Percentiles rank a stretch among this genome's conserved stretches.
phyloP scores from a whole-genome alignment of 192 early-diverging fungal species.

The Podila epigama region DNA sequence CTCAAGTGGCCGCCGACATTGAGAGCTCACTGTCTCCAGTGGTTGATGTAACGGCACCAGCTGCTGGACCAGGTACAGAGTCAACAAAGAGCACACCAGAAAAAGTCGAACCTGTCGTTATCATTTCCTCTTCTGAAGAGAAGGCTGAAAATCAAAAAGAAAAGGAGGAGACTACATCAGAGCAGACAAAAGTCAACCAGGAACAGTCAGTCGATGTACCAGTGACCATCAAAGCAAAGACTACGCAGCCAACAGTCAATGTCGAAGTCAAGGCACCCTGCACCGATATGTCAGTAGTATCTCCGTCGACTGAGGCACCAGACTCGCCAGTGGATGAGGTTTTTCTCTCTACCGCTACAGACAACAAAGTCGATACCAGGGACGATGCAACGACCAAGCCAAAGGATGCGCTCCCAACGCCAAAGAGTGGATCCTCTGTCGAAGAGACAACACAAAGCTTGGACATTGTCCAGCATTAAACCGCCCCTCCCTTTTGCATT shows the following conservation, averaged over 20 bases:
- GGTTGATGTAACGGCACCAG: not conserved
- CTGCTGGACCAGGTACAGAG: not conserved
- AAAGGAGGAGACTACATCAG: constrained; percentile 6
- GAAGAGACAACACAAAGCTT: not conserved
- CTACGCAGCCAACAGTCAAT: too few relatives aligned
- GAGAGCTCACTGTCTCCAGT: not conserved
- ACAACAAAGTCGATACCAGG: not conserved
- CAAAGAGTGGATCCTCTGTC: not conserved
- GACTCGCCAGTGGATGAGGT: too few relatives aligned
- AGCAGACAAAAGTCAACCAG: constrained; percentile 25
- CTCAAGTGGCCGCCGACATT: not conserved
- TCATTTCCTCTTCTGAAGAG: constrained; percentile 34
- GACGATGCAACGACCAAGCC: not conserved
- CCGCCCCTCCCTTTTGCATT: not conserved
- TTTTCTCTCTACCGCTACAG: too few relatives aligned
- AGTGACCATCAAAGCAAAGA: too few relatives aligned
- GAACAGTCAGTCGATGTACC: too few relatives aligned
- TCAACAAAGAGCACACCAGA: not conserved
- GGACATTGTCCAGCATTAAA: not conserved
- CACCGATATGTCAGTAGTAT: too few relatives aligned
- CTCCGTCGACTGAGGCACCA: too few relatives aligned
- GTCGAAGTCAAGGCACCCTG: too few relatives aligned
- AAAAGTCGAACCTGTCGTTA: constrained; percentile 23
- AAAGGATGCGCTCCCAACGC: not conserved
- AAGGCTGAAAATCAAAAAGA: not conserved